Evolutionary conservation across 169 alveolate species (phyloP).

Genomic region (Cryptosporidium sp.): DNA sequence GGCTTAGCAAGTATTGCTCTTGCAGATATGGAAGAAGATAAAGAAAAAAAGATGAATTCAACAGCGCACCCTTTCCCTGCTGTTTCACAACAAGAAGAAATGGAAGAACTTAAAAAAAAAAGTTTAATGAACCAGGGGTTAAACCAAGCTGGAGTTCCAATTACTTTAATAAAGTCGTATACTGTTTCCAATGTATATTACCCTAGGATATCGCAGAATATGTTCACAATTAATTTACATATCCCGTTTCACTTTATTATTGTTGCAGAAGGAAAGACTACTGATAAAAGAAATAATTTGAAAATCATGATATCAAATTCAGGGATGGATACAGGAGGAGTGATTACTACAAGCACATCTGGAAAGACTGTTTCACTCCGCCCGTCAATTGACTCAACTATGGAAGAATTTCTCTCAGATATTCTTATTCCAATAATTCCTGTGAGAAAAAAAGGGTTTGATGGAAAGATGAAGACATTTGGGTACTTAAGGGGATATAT

Average conservation of each 20-base stretch:
- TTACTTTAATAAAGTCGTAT: constrained; percentile 80
- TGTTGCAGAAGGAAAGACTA: constrained; percentile 85
- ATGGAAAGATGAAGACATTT: constrained; percentile 55
- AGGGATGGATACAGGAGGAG: constrained; percentile 60
- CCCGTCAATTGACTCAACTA: constrained; percentile 81
- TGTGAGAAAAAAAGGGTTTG: constrained; percentile 76
- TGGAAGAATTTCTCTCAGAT: constrained; percentile 81
- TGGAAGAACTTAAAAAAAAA: constrained; percentile 65
- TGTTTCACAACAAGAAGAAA: constrained; percentile 55
- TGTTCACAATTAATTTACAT: constrained; percentile 82
- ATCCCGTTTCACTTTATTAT: constrained; percentile 87
- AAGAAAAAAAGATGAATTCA: constrained; percentile 19
- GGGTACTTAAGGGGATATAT: constrained; percentile 66
- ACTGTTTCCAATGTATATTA: constrained; percentile 80
- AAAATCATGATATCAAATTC: constrained; percentile 59
- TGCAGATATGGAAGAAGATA: constrained; percentile 60
- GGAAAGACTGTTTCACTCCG: constrained; percentile 68
- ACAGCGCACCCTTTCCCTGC: constrained; percentile 50
- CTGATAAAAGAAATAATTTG: constrained; percentile 73
- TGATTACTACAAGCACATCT: constrained; percentile 25
- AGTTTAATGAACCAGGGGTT: constrained; percentile 62
- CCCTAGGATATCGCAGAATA: constrained; percentile 81
- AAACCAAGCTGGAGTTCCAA: constrained; percentile 83
- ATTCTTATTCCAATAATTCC: constrained; percentile 81
- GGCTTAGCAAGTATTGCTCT: constrained; percentile 75